Conservation (phyloP, 208 protist species). For the Baffinella frigidus region DNA sequence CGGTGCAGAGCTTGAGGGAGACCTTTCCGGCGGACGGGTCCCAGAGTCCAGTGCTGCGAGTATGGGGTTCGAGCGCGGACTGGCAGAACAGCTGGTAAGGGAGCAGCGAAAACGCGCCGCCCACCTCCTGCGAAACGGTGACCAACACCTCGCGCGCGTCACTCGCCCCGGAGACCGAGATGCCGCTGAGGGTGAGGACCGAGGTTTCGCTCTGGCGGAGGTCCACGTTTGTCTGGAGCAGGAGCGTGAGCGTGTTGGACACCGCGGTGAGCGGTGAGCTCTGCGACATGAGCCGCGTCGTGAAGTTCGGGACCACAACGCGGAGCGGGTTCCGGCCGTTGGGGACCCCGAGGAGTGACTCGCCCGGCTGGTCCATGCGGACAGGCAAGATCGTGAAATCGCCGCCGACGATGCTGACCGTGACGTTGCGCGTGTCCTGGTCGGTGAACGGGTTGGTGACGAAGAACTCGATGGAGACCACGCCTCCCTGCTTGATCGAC, state of each 20-base stretch:
- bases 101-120: no score
- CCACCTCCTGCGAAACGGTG: no score
- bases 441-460: not conserved
- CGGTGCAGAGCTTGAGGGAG: no score
- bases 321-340: not conserved
- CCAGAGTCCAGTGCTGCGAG: no score
- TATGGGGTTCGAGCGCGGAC: no score
- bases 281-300: not conserved
- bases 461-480: not conserved
- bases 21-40: no score
- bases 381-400: not conserved
- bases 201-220: not conserved
- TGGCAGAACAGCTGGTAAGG: no score
- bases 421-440: not conserved
- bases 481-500: not conserved
- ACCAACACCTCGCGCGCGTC: no score
- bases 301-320: not conserved
- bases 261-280: not conserved
- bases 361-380: not conserved
- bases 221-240: constrained; percentile 25
- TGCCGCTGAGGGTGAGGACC: not conserved
- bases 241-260: not conserved
- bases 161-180: no score
- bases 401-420: not conserved
- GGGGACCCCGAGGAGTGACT: not conserved